Percentiles rank a stretch among this genome's conserved stretches.
These are phyloP conservation scores for Monilinia fructicola DNA, from an alignment of 2,329 filamentous ascomycete species.

Conservation along the genomic window DNA sequence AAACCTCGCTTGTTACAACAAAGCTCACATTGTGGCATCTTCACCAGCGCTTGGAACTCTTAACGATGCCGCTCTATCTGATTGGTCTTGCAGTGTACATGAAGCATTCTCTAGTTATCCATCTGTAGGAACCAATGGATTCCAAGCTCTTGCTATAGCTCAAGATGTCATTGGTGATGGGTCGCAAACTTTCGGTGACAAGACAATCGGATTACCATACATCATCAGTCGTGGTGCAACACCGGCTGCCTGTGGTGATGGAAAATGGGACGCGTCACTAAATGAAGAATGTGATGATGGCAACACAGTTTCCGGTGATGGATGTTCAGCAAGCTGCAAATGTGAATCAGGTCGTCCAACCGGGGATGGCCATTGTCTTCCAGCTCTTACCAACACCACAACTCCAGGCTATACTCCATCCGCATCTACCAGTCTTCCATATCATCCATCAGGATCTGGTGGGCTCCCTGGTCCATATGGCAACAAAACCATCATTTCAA, in stretches of 20 bases:
- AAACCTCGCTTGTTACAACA: conserved; percentile 44
- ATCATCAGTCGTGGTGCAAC: conserved; percentile 46
- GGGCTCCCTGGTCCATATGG: conserved; percentile 20
- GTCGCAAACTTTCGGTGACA: conserved; percentile 42
- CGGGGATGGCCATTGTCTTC: conserved; percentile 35
- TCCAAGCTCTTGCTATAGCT: conserved; percentile 46
- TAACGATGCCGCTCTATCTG: conserved; percentile 43
- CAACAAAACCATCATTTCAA: conserved; percentile 25
- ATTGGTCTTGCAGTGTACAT: conserved; percentile 47
- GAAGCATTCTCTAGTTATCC: conserved; percentile 46
- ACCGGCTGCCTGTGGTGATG: conserved; percentile 45
- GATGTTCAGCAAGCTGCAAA: conserved; percentile 45
- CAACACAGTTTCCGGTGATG: conserved; percentile 41
- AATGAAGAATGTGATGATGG: conserved; percentile 47
- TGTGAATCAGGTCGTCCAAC: conserved; percentile 40
- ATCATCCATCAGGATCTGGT: conserved; percentile 16
- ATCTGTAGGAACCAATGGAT: conserved; percentile 41
- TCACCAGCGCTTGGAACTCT: conserved; percentile 41
- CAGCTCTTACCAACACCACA: conserved; percentile 22
- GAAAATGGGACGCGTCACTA: conserved; percentile 39
- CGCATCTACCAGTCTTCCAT: conserved; percentile 16
- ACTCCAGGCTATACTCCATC: conserved; percentile 21
- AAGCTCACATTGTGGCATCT: conserved; percentile 45
- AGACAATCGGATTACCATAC: conserved; percentile 44
- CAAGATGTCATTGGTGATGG: conserved; percentile 42